Base-by-base conservation (phyloP, 352 stramenopile genomes). In the Globisporangium spiculum region DNA sequence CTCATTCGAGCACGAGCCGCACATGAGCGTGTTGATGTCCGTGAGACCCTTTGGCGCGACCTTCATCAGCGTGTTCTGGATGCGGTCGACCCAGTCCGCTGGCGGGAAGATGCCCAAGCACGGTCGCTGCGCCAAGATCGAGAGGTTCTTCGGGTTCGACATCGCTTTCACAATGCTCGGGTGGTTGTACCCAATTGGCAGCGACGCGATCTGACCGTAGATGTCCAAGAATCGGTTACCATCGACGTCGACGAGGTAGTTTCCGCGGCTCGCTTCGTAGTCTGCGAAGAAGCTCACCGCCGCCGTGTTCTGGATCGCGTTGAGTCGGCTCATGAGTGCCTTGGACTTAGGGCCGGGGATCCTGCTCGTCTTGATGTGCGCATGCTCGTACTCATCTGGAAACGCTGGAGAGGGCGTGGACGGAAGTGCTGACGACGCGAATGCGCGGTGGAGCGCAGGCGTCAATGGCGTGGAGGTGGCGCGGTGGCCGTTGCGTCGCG, bases 181-280 rank as follows among this genome's bases (percentile, higher is more conserved):
- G 71, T 95, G 88, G 75, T 95, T 95, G 79, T 95, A 95, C n/a
- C 88, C 88, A 26, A 95, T 78, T 3, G 86, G 86, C 30, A 95
- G 75, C 57, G 88, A 95, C 66, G 86, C 84, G 70, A 95, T 95
- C 66, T 95, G 88, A 41, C 82, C 86, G 70, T 91, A 95, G 38
- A 95, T 82, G 57, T 95, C 88, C 22, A 95, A 74, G 63, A 90
- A 93, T 46, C 83, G 84, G 69, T 95, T 95, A 61, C 86, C 88
- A 46, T 95, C 88, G 26, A 94, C 83, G 63, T 95, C 88, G 22
- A 94, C 88, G 52, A 95, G 75, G 73, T 95, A 95, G 76, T 95
- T 95, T 67, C 88, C 88, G 24, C 74, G 79, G 64, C 86, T 94
- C 54, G 75, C 75, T 10, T 74, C 76, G 63, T 95, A 95, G 71